phyloP scores from a whole-genome alignment of 2,329 filamentous ascomycete species.

The Cytospora piceicola region DNA sequence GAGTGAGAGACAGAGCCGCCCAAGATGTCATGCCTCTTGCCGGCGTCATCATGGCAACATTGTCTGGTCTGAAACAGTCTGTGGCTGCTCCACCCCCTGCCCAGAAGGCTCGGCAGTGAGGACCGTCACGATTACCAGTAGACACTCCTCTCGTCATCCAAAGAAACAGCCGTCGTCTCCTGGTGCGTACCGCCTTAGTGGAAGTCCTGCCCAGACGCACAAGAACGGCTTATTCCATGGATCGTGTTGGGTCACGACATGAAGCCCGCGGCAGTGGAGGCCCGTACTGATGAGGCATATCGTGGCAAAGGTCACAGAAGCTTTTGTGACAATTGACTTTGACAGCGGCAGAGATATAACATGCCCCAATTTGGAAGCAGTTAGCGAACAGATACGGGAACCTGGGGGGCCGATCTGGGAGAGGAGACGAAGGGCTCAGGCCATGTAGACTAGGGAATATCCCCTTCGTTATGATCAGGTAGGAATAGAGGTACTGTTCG shows the following conservation, averaged over 20 bases:
- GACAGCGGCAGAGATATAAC: slow-evolving; percentile 31
- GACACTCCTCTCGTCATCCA: neutral
- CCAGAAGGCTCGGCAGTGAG: slow-evolving; percentile 17
- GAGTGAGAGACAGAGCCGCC: neutral
- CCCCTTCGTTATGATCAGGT: slow-evolving; percentile 5
- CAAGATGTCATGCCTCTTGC: slow-evolving; percentile 20
- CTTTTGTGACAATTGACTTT: slow-evolving; percentile 32
- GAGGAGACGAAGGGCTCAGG: slow-evolving; percentile 4
- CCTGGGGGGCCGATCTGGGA: slow-evolving; percentile 27
- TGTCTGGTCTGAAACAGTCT: slow-evolving; percentile 22
- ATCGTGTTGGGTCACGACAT: slow-evolving; percentile 29
- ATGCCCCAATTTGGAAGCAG: slow-evolving; percentile 38
- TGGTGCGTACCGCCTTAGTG: slow-evolving; percentile 1
- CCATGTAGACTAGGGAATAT: neutral
- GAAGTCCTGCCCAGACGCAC: slow-evolving; percentile 1
- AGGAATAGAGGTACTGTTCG: slow-evolving; percentile 7
- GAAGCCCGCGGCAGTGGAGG: slow-evolving; percentile 31
- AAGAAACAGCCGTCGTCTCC: neutral
- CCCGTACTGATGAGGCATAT: slow-evolving; percentile 4
- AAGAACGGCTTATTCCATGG: slow-evolving; percentile 6
- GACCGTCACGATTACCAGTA: neutral
- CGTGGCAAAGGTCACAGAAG: slow-evolving; percentile 31
- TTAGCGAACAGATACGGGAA: slow-evolving; percentile 41
- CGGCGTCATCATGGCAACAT: slow-evolving; percentile 18
- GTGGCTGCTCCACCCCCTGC: slow-evolving; percentile 9